Conservation (phyloP, 2,329 filamentous ascomycete species). For the Fusarium gaditjirri region DNA sequence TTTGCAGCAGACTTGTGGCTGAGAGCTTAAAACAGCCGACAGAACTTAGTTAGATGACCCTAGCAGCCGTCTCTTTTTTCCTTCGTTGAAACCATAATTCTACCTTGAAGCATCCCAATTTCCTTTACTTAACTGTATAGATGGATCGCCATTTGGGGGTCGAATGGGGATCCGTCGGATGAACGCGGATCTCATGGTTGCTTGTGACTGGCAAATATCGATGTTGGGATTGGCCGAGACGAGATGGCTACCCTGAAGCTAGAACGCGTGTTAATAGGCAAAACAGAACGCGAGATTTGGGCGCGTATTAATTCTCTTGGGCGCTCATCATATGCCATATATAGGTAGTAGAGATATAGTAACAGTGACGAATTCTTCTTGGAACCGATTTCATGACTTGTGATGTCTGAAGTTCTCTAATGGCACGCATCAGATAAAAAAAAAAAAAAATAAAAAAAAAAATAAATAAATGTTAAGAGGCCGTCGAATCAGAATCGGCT, state of each 20-base stretch:
- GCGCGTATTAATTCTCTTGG: too few species aligned
- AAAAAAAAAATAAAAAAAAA: too few species aligned
- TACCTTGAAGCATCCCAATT: rapidly evolving
- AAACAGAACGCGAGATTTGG: background rate
- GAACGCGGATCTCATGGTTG: background rate
- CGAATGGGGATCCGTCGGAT: background rate
- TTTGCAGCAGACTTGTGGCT: too few species aligned
- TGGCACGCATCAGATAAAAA: too few species aligned
- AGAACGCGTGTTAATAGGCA: background rate
- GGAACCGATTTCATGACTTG: rapidly evolving
- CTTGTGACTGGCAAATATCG: background rate
- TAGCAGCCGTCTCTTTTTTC: background rate
- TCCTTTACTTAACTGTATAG: background rate
- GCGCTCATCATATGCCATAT: too few species aligned
- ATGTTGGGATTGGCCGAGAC: too few species aligned
- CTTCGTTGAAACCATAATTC: too few species aligned
- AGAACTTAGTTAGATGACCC: too few species aligned
- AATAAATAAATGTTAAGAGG: too few species aligned
- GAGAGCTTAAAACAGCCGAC: too few species aligned
- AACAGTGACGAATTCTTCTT: rapidly evolving
- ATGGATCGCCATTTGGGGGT: background rate
- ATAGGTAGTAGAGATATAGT: rapidly evolving
- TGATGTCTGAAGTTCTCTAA: too few species aligned
- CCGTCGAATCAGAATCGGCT: too few species aligned
- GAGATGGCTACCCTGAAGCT: background rate